These are phyloP conservation scores for Wickerhamiella pararugosa DNA, from an alignment of 1,139 yeast species.

Conservation along the genomic window DNA sequence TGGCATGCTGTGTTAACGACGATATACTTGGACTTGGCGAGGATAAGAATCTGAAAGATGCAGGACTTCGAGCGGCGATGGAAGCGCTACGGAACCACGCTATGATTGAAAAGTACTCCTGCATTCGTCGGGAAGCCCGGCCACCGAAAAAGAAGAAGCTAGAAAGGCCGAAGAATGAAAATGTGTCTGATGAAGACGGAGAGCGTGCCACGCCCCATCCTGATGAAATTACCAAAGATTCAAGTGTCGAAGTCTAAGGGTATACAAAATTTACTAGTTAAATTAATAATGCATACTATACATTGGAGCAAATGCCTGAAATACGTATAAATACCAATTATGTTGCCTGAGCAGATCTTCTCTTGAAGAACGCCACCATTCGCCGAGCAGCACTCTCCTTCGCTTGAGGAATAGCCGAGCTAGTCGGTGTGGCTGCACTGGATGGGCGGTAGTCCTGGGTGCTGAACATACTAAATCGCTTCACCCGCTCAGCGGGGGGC, in stretches of 20 bases:
- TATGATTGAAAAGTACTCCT: constrained; percentile 49
- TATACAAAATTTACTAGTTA: not conserved
- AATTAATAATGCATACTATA: not conserved
- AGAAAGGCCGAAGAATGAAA: no score
- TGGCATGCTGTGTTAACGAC: constrained; percentile 50
- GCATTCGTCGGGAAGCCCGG: constrained; percentile 32
- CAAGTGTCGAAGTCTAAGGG: not conserved
- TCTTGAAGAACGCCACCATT: constrained; percentile 26
- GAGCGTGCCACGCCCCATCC: not conserved
- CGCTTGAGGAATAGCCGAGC: constrained; percentile 4
- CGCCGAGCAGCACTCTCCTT: constrained; percentile 13
- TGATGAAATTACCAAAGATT: no score
- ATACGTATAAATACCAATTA: not conserved
- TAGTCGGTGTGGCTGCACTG: not conserved
- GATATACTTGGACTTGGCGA: constrained; percentile 41
- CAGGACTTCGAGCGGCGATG: constrained; percentile 66
- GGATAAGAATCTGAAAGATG: constrained; percentile 44
- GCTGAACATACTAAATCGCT: constrained; percentile 1
- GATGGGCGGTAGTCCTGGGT: not conserved
- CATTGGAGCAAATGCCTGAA: not conserved
- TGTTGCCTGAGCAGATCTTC: constrained; percentile 20
- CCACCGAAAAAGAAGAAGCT: constrained; percentile 12
- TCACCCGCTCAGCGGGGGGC: not conserved
- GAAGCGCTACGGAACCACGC: constrained; percentile 45
- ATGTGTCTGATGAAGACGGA: not conserved